A percentile compares a stretch with the other conserved stretches of the same genome.
Evolutionary conservation across 2,329 filamentous ascomycete species (phyloP).

Genomic region (Nannizziopsis barbatae): DNA sequence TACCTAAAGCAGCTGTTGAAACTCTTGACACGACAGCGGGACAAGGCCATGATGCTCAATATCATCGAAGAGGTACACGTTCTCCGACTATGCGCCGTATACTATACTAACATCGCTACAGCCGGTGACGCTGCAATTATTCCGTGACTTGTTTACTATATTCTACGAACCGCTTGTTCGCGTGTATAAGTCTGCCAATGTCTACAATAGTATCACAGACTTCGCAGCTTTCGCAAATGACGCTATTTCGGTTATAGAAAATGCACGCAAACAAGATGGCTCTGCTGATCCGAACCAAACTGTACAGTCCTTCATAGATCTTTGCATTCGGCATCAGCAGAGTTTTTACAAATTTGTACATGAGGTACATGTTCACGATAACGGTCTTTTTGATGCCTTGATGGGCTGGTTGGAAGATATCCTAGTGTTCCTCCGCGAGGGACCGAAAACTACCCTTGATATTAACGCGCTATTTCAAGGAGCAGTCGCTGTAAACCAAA

Average conservation of each 20-base stretch:
- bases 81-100: not conserved
- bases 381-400: slow-evolving; percentile 86
- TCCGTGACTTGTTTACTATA: slow-evolving; percentile 93
- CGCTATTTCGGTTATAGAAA: slow-evolving; percentile 68
- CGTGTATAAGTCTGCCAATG: slow-evolving; percentile 97
- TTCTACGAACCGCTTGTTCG: slow-evolving; percentile 96
- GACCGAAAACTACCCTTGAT: slow-evolving; percentile 74
- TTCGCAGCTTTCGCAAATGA: slow-evolving; percentile 90
- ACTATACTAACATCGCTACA: slow-evolving; percentile 18
- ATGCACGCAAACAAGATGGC: slow-evolving; percentile 62
- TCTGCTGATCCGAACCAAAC: slow-evolving; percentile 96
- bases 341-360: slow-evolving; percentile 99
- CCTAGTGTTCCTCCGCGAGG: slow-evolving; percentile 79
- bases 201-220: slow-evolving; percentile 94
- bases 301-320: slow-evolving; percentile 93
- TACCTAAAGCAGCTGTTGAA: slow-evolving; percentile 92
- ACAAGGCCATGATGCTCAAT: slow-evolving; percentile 94
- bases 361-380: slow-evolving; percentile 93
- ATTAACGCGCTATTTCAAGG: slow-evolving; percentile 89
- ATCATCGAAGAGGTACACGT: slow-evolving; percentile 69
- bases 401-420: slow-evolving; percentile 98
- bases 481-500: slow-evolving; percentile 52
- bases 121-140: slow-evolving; percentile 89
- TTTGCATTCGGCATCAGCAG: slow-evolving; percentile 87
- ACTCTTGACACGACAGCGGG: slow-evolving; percentile 76